Evolutionary conservation across 345 rosid species (phyloP).

Genomic region (Ailanthus altissimus): DNA sequence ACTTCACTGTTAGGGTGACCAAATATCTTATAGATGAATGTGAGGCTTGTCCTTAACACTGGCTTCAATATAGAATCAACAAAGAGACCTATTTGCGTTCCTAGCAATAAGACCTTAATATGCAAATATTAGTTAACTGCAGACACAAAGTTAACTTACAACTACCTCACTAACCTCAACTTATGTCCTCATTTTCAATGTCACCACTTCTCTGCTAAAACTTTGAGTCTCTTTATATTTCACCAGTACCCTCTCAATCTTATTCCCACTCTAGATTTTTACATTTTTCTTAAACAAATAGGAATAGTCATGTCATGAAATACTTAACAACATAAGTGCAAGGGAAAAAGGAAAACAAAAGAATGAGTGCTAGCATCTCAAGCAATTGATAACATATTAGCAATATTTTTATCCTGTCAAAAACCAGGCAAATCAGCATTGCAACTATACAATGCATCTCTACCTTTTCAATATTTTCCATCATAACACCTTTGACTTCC

Average conservation of each 20-base stretch:
- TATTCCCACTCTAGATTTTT: background rate
- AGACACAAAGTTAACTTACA: background rate
- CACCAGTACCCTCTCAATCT: background rate
- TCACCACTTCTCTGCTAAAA: background rate
- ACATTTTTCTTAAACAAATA: background rate
- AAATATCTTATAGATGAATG: background rate
- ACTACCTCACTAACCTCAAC: background rate
- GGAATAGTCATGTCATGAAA: background rate
- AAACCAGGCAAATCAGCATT: background rate
- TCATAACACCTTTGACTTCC: constrained; percentile 60
- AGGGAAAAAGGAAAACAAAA: background rate
- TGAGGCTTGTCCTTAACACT: background rate
- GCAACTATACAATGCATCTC: background rate
- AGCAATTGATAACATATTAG: background rate
- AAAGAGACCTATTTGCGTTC: background rate
- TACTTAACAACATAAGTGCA: background rate
- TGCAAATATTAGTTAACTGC: background rate
- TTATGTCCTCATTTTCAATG: background rate
- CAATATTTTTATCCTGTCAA: background rate
- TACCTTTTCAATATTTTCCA: constrained; percentile 59
- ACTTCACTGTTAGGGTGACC: background rate
- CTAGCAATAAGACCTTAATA: background rate
- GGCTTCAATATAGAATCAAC: background rate
- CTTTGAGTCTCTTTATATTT: background rate
- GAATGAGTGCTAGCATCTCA: background rate